These are phyloP conservation scores for Daldinia eschscholtzii DNA, from an alignment of 2,329 filamentous ascomycete species.

Conservation along the genomic window DNA sequence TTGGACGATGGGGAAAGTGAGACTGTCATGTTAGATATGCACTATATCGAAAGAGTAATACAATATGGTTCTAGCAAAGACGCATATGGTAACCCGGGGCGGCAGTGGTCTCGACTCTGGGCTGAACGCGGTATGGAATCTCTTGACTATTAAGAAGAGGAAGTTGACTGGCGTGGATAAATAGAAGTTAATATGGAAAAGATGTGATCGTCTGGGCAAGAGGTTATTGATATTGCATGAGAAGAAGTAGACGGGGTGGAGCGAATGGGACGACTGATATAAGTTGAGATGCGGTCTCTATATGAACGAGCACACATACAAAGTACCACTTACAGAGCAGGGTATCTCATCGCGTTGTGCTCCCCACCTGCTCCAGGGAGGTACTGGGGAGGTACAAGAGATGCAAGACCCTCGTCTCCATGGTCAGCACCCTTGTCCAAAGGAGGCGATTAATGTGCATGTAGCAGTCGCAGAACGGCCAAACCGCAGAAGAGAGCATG, in stretches of 20 bases:
- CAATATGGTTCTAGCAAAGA: slow-evolving; percentile 46
- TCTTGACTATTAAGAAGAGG: slow-evolving; percentile 52
- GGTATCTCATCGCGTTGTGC: slow-evolving; percentile 45
- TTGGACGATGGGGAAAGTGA: slow-evolving; percentile 59
- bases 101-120: slow-evolving; percentile 44
- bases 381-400: slow-evolving; percentile 46
- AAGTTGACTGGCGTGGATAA: slow-evolving; percentile 58
- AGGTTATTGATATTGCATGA: slow-evolving; percentile 53
- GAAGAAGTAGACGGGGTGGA: slow-evolving; percentile 50
- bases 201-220: slow-evolving; percentile 52
- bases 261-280: slow-evolving; percentile 53
- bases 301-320: slow-evolving; percentile 44
- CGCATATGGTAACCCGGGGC: slow-evolving; percentile 46
- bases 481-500: slow-evolving; percentile 37
- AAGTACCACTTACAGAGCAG: slow-evolving; percentile 39
- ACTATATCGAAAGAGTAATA: slow-evolving; percentile 45
- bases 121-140: slow-evolving; percentile 47
- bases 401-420: slow-evolving; percentile 37
- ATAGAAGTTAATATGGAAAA: slow-evolving; percentile 59
- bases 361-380: slow-evolving; percentile 39
- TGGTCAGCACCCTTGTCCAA: slow-evolving; percentile 37
- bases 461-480: slow-evolving; percentile 37
- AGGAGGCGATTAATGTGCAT: slow-evolving; percentile 45
- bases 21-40: slow-evolving; percentile 61
- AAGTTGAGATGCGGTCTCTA: slow-evolving; percentile 51